Conservation (phyloP, 345 rosid genomes). For the Passiflora organensis region DNA sequence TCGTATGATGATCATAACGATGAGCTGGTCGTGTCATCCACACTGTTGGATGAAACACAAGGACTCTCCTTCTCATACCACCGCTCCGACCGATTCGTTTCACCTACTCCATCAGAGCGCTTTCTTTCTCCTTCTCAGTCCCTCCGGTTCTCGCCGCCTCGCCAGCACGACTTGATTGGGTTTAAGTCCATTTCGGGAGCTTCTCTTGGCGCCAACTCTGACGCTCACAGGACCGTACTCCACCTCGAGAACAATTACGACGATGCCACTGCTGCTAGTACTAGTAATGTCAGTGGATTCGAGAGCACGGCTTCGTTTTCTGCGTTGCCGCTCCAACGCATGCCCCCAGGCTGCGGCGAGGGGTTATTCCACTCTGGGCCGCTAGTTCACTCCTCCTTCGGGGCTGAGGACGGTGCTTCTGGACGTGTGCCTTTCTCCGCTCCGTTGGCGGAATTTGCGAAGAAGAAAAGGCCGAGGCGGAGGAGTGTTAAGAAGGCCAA, state of each 20-base stretch:
- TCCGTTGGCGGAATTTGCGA: slow-evolving; percentile 69
- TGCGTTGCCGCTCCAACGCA: slow-evolving; percentile 79
- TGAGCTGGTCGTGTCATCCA: slow-evolving; percentile 17
- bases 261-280: slow-evolving; percentile 65
- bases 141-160: slow-evolving; percentile 76
- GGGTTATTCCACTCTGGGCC: slow-evolving; percentile 86
- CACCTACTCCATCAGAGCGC: slow-evolving; percentile 85
- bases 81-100: slow-evolving; percentile 76
- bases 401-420: slow-evolving; percentile 32
- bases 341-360: slow-evolving; percentile 65
- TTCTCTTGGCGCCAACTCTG: slow-evolving; percentile 73
- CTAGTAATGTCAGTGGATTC: slow-evolving; percentile 62
- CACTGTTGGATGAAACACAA: slow-evolving; percentile 83
- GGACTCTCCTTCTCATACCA: slow-evolving; percentile 98
- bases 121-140: slow-evolving; percentile 89
- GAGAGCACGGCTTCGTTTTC: slow-evolving; percentile 88
- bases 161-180: slow-evolving; percentile 41
- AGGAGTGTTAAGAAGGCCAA: slow-evolving; percentile 52
- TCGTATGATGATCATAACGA: too few species aligned
- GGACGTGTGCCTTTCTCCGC: slow-evolving; percentile 76
- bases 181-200: slow-evolving; percentile 93
- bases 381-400: slow-evolving; percentile 40
- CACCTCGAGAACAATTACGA: slow-evolving; percentile 71
- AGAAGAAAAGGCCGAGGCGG: slow-evolving; percentile 58
- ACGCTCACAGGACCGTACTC: slow-evolving; percentile 75